Evolutionary conservation across 352 stramenopile genomes (phyloP).

Genomic region (Phytophthora macrochlamydospora): DNA sequence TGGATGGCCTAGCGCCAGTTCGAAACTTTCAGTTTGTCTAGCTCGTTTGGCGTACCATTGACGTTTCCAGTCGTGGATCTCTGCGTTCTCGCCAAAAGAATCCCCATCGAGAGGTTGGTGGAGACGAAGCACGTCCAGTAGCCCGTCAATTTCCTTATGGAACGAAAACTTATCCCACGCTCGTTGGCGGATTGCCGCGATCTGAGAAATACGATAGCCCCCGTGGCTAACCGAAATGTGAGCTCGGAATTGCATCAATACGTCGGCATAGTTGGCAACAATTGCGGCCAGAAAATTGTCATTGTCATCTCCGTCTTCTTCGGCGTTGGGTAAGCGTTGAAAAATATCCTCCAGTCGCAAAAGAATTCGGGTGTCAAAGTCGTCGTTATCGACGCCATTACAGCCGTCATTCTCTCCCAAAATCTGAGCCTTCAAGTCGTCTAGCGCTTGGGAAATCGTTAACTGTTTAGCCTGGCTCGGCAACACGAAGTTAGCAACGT

Average conservation of each 20-base stretch:
- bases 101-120: not conserved
- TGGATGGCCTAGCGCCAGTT: conserved; percentile 20
- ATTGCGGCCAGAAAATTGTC: conserved; percentile 1
- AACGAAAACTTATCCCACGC: conserved; percentile 34
- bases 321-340: conserved; percentile 8
- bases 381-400: conserved; percentile 8
- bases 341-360: conserved; percentile 31
- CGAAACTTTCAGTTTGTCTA: conserved; percentile 14
- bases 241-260: conserved; percentile 22
- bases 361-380: conserved; percentile 30
- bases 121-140: conserved; percentile 16
- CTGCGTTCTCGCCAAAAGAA: conserved; percentile 2
- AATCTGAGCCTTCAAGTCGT: conserved; percentile 11
- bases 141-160: conserved; percentile 38
- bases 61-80: conserved; percentile 34
- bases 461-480: not conserved
- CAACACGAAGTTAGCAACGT: conserved; percentile 4
- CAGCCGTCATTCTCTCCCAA: not conserved
- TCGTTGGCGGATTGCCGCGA: conserved; percentile 23
- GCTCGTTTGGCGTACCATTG: conserved; percentile 31
- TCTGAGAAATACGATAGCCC: conserved; percentile 25
- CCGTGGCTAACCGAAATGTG: conserved; percentile 14
- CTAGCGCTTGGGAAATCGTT: conserved; percentile 14
- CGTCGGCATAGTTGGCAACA: conserved; percentile 9
- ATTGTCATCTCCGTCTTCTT: not conserved